Percentiles rank a stretch among this genome's conserved stretches.
These are phyloP conservation scores for Tylopilus plumbeoviolaceoides DNA, from an alignment of 768 basidiomycete species.

Conservation along the genomic window DNA sequence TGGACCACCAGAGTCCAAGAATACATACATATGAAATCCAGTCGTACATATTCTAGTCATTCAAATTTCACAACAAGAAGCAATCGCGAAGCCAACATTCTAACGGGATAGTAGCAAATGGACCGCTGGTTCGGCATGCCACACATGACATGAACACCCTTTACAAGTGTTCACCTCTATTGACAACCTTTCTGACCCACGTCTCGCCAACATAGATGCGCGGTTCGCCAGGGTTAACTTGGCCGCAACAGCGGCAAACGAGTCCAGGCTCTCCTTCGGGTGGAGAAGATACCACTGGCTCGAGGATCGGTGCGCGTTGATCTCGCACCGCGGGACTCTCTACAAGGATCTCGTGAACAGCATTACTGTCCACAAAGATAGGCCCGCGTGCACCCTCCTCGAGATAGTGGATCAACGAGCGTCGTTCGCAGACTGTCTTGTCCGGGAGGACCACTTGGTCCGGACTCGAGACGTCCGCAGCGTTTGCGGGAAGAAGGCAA, in stretches of 20 bases:
- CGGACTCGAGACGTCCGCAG: not conserved
- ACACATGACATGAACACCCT: not conserved
- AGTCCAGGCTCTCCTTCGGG: slow-evolving; percentile 14
- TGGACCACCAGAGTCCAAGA: too few species aligned
- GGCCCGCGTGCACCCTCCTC: slow-evolving; percentile 15
- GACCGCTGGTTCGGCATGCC: too few species aligned
- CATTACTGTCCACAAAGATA: slow-evolving; percentile 11
- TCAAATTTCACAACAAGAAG: not conserved
- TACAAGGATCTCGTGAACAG: not conserved
- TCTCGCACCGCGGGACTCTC: slow-evolving; percentile 6
- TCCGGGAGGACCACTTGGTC: slow-evolving; percentile 7
- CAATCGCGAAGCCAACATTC: too few species aligned
- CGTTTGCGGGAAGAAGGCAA: not conserved
- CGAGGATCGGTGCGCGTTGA: slow-evolving; percentile 3
- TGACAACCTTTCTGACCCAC: slow-evolving; percentile 14
- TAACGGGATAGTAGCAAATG: too few species aligned
- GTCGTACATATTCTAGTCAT: not conserved
- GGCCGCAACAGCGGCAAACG: slow-evolving; percentile 5
- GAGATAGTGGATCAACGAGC: slow-evolving; percentile 16
- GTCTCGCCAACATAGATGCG: slow-evolving; percentile 21
- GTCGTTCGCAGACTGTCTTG: not conserved
- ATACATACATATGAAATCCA: too few species aligned
- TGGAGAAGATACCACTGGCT: slow-evolving; percentile 3
- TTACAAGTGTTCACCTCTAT: not conserved
- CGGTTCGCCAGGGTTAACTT: not conserved